phyloP scores from a whole-genome alignment of 108 stramenopile species.

The Stephanodiscus minutulus region DNA sequence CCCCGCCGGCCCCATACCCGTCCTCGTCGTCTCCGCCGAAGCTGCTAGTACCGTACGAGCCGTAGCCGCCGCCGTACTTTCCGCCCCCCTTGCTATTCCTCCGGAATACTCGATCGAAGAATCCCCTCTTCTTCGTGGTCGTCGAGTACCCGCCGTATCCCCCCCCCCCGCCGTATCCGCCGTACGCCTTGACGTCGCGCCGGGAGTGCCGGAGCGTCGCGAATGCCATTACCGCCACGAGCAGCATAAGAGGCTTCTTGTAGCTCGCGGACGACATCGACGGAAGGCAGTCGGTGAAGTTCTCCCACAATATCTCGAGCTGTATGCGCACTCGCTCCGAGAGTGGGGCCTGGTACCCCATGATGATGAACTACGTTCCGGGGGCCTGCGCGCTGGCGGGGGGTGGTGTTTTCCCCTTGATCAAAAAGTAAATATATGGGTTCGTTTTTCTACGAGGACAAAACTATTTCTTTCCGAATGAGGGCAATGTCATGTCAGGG shows the following conservation, averaged over 20 bases:
- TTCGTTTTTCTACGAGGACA: too few species aligned
- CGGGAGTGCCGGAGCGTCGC: conserved; percentile 36
- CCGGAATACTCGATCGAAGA: conserved; percentile 10
- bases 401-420: too few species aligned
- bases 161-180: conserved; percentile 14
- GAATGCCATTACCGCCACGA: conserved; percentile 31
- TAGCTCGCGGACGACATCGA: conserved; percentile 24
- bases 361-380: neutral
- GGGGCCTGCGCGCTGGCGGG: too few species aligned
- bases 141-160: conserved; percentile 3
- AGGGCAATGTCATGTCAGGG: too few species aligned
- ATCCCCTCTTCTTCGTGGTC: conserved; percentile 6
- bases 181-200: conserved; percentile 22
- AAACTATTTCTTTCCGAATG: too few species aligned
- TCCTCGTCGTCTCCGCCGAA: neutral
- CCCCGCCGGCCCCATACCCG: neutral
- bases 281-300: conserved; percentile 35
- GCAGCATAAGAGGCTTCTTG: conserved; percentile 28
- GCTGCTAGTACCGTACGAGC: conserved; percentile 18
- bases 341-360: conserved; percentile 42
- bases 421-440: too few species aligned
- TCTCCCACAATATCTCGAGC: conserved; percentile 52
- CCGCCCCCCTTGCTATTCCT: neutral
- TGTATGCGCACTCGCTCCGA: conserved; percentile 56
- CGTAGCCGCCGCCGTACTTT: neutral